Evolutionary conservation across 2,329 filamentous ascomycete species (phyloP).

Genomic region (Pseudogymnoascus sp.): DNA sequence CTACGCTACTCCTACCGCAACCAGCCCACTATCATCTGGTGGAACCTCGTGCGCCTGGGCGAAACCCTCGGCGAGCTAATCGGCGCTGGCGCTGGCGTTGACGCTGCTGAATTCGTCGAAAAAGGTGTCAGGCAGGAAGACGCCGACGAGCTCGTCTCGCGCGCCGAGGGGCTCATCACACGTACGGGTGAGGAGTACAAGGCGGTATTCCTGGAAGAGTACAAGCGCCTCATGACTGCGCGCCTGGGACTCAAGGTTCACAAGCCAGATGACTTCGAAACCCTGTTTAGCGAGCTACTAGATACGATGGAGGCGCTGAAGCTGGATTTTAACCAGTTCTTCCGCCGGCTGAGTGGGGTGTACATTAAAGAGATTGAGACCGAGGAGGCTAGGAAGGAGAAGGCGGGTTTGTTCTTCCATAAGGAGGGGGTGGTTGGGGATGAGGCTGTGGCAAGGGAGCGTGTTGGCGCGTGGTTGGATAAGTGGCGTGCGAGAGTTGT

Average conservation of each 20-base stretch:
- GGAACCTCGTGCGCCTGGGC: slow-evolving; percentile 89
- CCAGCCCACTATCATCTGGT: slow-evolving; percentile 96
- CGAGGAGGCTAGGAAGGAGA: slow-evolving; percentile 55
- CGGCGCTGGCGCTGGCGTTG: slow-evolving; percentile 66
- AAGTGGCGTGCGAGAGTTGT: slow-evolving; percentile 65
- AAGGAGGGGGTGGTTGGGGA: slow-evolving; percentile 59
- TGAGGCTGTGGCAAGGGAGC: slow-evolving; percentile 58
- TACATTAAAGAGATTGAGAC: slow-evolving; percentile 57
- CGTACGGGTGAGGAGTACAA: slow-evolving; percentile 83
- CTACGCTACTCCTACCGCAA: slow-evolving; percentile 88
- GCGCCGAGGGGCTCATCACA: slow-evolving; percentile 78
- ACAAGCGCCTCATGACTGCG: slow-evolving; percentile 75
- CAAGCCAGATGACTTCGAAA: slow-evolving; percentile 70
- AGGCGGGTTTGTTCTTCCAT: slow-evolving; percentile 73
- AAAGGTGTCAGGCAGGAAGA: slow-evolving; percentile 67
- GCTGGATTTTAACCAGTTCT: slow-evolving; percentile 92
- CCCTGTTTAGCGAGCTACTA: slow-evolving; percentile 73
- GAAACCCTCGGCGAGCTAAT: slow-evolving; percentile 85
- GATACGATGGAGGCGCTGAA: slow-evolving; percentile 76
- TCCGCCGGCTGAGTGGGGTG: slow-evolving; percentile 68
- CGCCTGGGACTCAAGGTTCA: slow-evolving; percentile 69
- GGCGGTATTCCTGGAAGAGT: slow-evolving; percentile 79
- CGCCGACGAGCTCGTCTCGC: slow-evolving; percentile 62
- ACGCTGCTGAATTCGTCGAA: slow-evolving; percentile 63
- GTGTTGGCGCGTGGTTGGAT: slow-evolving; percentile 74